Base-by-base conservation (phyloP, 2,329 filamentous ascomycete species). In the Triangularia setosa region DNA sequence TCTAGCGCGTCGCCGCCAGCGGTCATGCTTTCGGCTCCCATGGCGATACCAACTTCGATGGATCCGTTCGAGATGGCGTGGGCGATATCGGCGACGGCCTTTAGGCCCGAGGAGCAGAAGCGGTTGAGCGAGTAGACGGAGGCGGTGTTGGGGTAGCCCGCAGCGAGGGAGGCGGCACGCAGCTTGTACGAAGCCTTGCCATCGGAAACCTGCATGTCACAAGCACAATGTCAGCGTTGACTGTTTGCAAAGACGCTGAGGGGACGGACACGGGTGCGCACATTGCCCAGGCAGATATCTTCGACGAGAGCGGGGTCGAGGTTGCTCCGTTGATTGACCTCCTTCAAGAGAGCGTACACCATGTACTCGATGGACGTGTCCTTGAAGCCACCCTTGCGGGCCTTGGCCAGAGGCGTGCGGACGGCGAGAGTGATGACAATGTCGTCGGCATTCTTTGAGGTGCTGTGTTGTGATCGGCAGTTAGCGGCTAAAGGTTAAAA, bases 61-160 rank as follows among this genome's bases (percentile, higher is more conserved):
- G 85, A 86, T 67, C 93, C 93, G 59, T 82, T 80, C 64, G 83
- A 77, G 77, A 99, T 97, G 75, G 93, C 86, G 79, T 95, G 90
- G 59, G 95, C 93, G 70, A 99, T 96, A 74, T 97, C 93, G 78
- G 96, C 93, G 4, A 93, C 91, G 64, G 95, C 93, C 80, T 97
- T 96, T 69, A 99, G 88, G 35, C 95, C 95, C 0, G 93, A 97
- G 40, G 92, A 96, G 84, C 95, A 99, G 88, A 99, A 98, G 67
- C 95, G 90, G 84, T 98, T 98, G 64, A 96, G 84, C 53, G 90
- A 89, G 53, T 86, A 93, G 68, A 90, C 92, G 69, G 87, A 86
- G 58, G 91, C 85, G 6, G 94, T 97, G 81, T 95, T 93, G 70
- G 95, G 93, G 82, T 95, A 96, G 71, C 95, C 95, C 64, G 95